A percentile compares a stretch with the other conserved stretches of the same genome.
Evolutionary conservation across 2,329 filamentous ascomycete genomes (phyloP).

Genomic region (Mollisiaceae sp.): DNA sequence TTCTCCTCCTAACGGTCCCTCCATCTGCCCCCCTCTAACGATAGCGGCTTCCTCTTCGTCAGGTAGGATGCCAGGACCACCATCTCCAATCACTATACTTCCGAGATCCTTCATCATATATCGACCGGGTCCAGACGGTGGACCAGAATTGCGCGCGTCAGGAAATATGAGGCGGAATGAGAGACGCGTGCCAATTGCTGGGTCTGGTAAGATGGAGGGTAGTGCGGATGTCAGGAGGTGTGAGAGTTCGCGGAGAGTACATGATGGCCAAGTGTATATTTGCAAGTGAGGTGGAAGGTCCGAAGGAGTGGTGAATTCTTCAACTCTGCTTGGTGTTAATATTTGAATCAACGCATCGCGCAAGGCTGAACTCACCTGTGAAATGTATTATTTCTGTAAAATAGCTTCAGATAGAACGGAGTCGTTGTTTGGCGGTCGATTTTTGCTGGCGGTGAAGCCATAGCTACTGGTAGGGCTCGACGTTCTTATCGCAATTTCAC

Average conservation of each 20-base stretch:
- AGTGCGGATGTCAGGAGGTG: constrained; percentile 74
- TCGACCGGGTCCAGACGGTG: constrained; percentile 53
- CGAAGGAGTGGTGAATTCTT: constrained; percentile 65
- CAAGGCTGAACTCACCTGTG: constrained; percentile 60
- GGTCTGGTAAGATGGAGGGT: constrained; percentile 71
- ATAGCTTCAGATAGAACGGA: constrained; percentile 85
- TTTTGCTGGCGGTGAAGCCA: constrained; percentile 46
- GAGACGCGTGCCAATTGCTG: constrained; percentile 81
- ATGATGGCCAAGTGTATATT: constrained; percentile 86
- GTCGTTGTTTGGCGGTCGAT: constrained; percentile 73
- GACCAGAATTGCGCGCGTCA: constrained; percentile 53
- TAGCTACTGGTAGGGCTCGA: constrained; percentile 26
- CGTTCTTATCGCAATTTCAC: constrained; percentile 3
- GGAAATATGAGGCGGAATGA: constrained; percentile 86
- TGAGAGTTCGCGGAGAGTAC: constrained; percentile 80
- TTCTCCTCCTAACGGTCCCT: constrained; percentile 57
- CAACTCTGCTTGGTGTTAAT: constrained; percentile 54
- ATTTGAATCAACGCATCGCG: constrained; percentile 7
- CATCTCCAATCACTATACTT: constrained; percentile 75
- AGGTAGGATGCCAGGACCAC: constrained; percentile 49
- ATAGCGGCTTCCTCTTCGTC: constrained; percentile 46
- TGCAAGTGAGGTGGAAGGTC: constrained; percentile 71
- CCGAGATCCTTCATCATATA: constrained; percentile 84
- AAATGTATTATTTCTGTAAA: constrained; percentile 76
- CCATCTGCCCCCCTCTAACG: constrained; percentile 39